Evolutionary conservation across 2,329 filamentous ascomycete species (phyloP).

Genomic region (Ambrosiella xylebori): DNA sequence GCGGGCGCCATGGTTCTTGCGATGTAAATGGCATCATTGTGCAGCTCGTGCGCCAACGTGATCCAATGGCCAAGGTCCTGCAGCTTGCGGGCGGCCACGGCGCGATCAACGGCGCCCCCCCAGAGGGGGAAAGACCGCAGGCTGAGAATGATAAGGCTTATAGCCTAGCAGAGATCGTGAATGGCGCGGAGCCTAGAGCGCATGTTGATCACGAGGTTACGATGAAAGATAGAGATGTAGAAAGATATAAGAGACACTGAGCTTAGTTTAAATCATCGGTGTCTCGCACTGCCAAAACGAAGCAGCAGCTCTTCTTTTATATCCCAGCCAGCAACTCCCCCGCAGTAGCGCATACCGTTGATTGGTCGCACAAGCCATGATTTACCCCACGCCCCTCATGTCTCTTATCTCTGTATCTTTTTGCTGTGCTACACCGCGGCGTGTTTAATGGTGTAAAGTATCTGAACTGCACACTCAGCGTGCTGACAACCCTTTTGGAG

Average conservation of each 20-base stretch:
- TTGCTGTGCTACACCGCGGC: too few species aligned
- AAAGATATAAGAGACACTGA: neutral
- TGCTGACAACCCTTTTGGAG: too few species aligned
- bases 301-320: too few species aligned
- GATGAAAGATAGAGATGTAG: neutral
- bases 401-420: too few species aligned
- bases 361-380: too few species aligned
- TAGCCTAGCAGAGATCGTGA: constrained; percentile 36
- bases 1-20: constrained; percentile 51
- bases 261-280: too few species aligned
- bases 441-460: too few species aligned
- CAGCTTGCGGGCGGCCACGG: constrained; percentile 37
- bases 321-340: too few species aligned
- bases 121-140: constrained; percentile 66
- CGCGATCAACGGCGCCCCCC: constrained; percentile 51
- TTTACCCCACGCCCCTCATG: too few species aligned
- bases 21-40: constrained; percentile 57
- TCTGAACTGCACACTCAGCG: too few species aligned
- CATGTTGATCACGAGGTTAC: neutral
- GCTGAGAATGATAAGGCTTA: constrained; percentile 42
- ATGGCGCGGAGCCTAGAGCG: constrained; percentile 23
- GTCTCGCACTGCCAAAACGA: too few species aligned
- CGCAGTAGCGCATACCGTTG: too few species aligned
- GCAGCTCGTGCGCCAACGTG: constrained; percentile 41
- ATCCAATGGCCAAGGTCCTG: constrained; percentile 55